Evolutionary conservation across 2,329 filamentous ascomycete species (phyloP).

Genomic region (Trichoderma lentiforme): DNA sequence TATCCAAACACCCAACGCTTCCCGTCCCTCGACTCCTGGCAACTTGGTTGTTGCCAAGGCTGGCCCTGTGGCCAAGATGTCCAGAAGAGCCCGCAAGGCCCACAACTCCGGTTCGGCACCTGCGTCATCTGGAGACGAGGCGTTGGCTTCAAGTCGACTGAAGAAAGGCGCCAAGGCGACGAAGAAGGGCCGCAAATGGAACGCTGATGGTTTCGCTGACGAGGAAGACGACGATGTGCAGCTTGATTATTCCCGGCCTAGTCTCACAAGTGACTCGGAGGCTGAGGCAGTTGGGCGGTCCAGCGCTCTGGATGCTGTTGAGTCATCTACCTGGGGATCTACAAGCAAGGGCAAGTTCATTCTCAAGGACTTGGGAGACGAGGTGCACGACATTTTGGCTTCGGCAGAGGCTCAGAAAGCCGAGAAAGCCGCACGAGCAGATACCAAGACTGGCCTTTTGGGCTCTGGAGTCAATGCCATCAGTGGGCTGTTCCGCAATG

Average conservation of each 20-base stretch:
- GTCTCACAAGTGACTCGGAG: constrained; percentile 53
- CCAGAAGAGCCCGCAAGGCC: constrained; percentile 70
- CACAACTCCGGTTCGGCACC: constrained; percentile 64
- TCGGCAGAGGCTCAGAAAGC: constrained; percentile 67
- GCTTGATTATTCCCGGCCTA: constrained; percentile 81
- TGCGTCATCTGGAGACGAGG: constrained; percentile 82
- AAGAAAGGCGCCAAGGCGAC: constrained; percentile 60
- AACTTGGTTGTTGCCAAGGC: constrained; percentile 67
- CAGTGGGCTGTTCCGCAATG: constrained; percentile 85
- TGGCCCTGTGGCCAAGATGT: constrained; percentile 73
- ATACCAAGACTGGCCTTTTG: constrained; percentile 62
- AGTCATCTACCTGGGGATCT: constrained; percentile 78
- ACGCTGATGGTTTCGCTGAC: constrained; percentile 80
- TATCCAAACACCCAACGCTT: constrained; percentile 67
- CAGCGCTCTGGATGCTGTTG: constrained; percentile 67
- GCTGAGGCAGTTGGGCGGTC: constrained; percentile 48
- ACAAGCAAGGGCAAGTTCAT: constrained; percentile 90
- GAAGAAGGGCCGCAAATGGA: constrained; percentile 92
- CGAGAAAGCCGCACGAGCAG: constrained; percentile 42
- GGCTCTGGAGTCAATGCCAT: constrained; percentile 79
- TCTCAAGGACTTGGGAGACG: constrained; percentile 86
- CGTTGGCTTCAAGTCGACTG: constrained; percentile 48
- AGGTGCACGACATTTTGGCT: constrained; percentile 85
- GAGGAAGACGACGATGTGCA: constrained; percentile 71
- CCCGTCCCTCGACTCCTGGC: constrained; percentile 73